Base-by-base conservation (phyloP, 768 basidiomycete genomes). In the Cubamyces lactineus region DNA sequence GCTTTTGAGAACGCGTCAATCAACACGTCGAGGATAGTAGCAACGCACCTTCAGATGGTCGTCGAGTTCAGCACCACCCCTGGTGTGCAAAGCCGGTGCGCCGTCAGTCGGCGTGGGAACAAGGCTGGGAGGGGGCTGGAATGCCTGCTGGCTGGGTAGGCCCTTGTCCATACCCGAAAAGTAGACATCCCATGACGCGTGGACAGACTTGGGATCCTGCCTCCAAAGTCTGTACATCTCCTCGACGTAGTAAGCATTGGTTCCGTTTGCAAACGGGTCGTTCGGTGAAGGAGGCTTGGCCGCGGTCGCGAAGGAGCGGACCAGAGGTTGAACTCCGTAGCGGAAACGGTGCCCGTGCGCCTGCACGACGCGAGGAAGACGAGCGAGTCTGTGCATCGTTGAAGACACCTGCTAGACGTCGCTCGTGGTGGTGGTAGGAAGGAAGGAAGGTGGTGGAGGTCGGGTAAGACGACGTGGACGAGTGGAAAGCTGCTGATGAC, bases 171-270 rank as follows among this genome's bases (percentile, higher is more conserved):
- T 83, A 34, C 93, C 96, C 4, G 88, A 83, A 72, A 99, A 99
- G 77, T 99, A 99, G 51, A 86, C 83, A 61, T 89, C 83, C 96
- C 96, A 99, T 3, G 95, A 97, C 0, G 85, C 80, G 78, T 99
- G 96, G 0, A 99, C 97, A 13, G 90, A 88, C 63, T 85, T 83
- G 39, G 94, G 92, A 75, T 99, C 93, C 77, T 91, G 82, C 73
- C 83, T 84, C 92, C 92, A 94, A 67, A 89, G 86, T 66, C 86
- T 84, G 77, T 96, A 98, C 96, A 98, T 98, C 76, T 96, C 94
- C 68, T 92, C 96, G 19, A 89, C 89, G 73, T 98, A 98, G 79
- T 96, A 95, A n/a, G 93, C 82, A 76, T 96, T 97, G 40, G 91
- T 94, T 40, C 94, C 95, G 61, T 93, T 96, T 8, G 95, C 96